A percentile compares a stretch with the other conserved stretches of the same genome.
Conservation (phyloP, 1,284 basidiomycete genomes). For the Pyrrhoderma lamaoense region DNA sequence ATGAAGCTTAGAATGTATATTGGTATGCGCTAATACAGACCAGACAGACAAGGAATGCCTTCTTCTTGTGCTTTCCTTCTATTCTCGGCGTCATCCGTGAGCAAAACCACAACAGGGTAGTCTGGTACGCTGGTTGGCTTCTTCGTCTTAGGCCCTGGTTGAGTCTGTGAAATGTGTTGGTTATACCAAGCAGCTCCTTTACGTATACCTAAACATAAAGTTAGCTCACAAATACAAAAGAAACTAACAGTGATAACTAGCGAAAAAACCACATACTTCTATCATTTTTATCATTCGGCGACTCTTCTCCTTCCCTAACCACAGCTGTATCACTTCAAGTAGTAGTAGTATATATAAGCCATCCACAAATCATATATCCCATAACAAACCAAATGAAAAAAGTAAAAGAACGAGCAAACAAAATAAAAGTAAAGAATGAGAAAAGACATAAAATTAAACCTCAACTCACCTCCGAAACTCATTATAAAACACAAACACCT, state of each 20-base stretch:
- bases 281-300: constrained; percentile 90
- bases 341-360: neutral
- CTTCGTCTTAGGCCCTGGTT: constrained; percentile 44
- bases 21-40: too few species aligned
- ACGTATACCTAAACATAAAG: constrained; percentile 59
- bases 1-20: too few species aligned
- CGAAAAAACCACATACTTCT: constrained; percentile 47
- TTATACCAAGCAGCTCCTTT: constrained; percentile 83
- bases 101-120: constrained; percentile 63
- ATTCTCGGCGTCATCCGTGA: constrained; percentile 90
- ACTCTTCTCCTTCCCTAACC: constrained; percentile 65
- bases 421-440: constrained; percentile 6
- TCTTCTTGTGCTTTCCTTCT: constrained; percentile 67
- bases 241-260: too few species aligned
- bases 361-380: too few species aligned
- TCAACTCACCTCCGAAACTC: constrained; percentile 70
- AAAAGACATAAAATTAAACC: neutral
- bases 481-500: constrained; percentile 86
- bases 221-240: neutral
- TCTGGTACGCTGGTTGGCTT: constrained; percentile 24
- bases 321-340: constrained; percentile 56
- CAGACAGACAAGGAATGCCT: constrained; percentile 59
- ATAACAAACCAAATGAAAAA: neutral
- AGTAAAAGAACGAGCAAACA: neutral
- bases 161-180: constrained; percentile 49